A percentile compares a stretch with the other conserved stretches of the same genome.
Conservation (phyloP, 2,329 filamentous ascomycete species). For the Colletotrichum lupini region DNA sequence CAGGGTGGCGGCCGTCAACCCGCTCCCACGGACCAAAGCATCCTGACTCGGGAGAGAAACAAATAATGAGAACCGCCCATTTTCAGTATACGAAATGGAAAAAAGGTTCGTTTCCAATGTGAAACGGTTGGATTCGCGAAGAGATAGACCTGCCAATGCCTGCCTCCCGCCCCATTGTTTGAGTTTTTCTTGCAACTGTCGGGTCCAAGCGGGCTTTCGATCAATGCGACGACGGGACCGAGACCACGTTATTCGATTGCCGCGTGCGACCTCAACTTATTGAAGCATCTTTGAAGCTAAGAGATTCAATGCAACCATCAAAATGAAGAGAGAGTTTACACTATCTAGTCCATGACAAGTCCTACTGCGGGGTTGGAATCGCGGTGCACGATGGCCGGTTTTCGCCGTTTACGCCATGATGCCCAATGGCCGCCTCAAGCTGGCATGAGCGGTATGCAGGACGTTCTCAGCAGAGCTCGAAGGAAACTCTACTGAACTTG, state of each 20-base stretch:
- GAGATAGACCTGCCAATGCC: not conserved
- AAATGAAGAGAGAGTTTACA: not conserved
- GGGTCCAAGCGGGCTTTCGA: slow-evolving; percentile 18
- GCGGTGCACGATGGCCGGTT: not conserved
- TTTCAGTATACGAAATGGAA: not conserved
- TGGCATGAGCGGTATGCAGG: slow-evolving; percentile 11
- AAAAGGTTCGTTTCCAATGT: slow-evolving; percentile 22
- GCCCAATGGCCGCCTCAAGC: slow-evolving; percentile 4
- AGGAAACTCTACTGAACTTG: slow-evolving; percentile 23
- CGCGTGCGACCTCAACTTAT: not conserved
- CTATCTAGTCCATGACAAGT: not conserved
- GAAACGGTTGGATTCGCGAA: slow-evolving; percentile 19
- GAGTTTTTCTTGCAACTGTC: slow-evolving; percentile 2
- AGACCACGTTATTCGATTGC: not conserved
- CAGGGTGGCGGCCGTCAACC: not conserved
- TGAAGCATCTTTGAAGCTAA: too few species aligned
- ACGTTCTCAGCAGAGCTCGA: not conserved
- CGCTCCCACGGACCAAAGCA: slow-evolving; percentile 1
- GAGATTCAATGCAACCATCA: not conserved
- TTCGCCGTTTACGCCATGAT: slow-evolving; percentile 11
- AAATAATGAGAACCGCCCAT: not conserved
- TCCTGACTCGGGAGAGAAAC: slow-evolving; percentile 1
- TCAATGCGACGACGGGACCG: slow-evolving; percentile 14
- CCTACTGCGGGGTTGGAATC: not conserved
- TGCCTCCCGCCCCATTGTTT: slow-evolving; percentile 1